A percentile compares a stretch with the other conserved stretches of the same genome.
These are phyloP conservation scores for Teratosphaeriaceae sp. DNA, from an alignment of 2,329 filamentous ascomycete genomes.

Conservation along the genomic window DNA sequence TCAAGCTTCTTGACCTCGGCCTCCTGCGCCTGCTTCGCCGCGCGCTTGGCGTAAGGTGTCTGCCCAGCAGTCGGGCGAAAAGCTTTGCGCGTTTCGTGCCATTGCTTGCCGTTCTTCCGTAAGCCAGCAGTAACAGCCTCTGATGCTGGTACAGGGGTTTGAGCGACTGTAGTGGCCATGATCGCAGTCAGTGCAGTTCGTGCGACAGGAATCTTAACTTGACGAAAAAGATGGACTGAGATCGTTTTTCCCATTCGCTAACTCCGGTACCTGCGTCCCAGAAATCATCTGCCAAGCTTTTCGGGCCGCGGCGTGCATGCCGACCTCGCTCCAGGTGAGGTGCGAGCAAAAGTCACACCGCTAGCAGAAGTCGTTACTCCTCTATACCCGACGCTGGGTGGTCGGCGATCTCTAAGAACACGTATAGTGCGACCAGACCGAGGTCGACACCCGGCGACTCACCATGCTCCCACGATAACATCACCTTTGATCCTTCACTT, in stretches of 20 bases:
- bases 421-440: neutral
- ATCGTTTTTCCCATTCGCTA: too few species aligned
- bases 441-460: slow-evolving; percentile 2
- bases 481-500: slow-evolving; percentile 8
- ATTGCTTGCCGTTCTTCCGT: slow-evolving; percentile 93
- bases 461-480: slow-evolving; percentile 32
- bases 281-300: neutral
- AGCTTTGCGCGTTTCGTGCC: slow-evolving; percentile 75
- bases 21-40: slow-evolving; percentile 61
- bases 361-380: too few species aligned
- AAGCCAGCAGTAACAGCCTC: slow-evolving; percentile 50
- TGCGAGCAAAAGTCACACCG: neutral
- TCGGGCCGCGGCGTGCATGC: neutral
- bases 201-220: too few species aligned
- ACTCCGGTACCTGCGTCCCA: too few species aligned
- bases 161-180: slow-evolving; percentile 18
- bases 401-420: too few species aligned
- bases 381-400: too few species aligned
- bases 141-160: slow-evolving; percentile 32
- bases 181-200: too few species aligned
- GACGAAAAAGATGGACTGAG: neutral
- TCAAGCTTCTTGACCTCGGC: slow-evolving; percentile 85
- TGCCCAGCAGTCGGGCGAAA: slow-evolving; percentile 78
- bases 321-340: neutral
- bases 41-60: slow-evolving; percentile 70